Conservation (phyloP, 164 flowering plant genomes). For the Umbellularia californica region DNA sequence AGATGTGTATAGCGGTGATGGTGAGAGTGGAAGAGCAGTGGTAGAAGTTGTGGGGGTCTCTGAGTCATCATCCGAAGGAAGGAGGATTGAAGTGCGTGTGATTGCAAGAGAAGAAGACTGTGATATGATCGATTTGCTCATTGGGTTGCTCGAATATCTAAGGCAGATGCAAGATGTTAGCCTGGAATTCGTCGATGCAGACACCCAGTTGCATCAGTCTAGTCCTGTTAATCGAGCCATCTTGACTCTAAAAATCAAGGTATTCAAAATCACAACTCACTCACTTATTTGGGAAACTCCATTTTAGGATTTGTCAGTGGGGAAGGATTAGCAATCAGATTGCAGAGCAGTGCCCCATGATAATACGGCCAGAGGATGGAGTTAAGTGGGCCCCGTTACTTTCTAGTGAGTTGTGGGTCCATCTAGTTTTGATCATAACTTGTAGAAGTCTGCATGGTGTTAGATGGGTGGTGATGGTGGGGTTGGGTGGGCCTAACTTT, state of each 20-base stretch:
- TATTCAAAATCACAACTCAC: slow-evolving; percentile 2
- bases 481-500: no score
- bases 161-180: slow-evolving; percentile 31
- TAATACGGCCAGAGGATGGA: no score
- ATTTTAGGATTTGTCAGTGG: no score
- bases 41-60: slow-evolving; percentile 26
- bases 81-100: slow-evolving; percentile 40
- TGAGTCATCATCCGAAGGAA: slow-evolving; percentile 32
- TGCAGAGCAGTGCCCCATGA: no score
- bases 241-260: slow-evolving; percentile 44
- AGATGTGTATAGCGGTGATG: slow-evolving; percentile 8
- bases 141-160: slow-evolving; percentile 49
- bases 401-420: no score
- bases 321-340: no score
- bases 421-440: no score
- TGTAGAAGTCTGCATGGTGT: no score
- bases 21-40: slow-evolving; percentile 17
- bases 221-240: slow-evolving; percentile 15
- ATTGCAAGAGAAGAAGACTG: slow-evolving; percentile 32
- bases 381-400: no score
- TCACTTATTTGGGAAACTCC: no score
- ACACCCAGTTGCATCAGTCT: slow-evolving; percentile 17
- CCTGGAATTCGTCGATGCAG: slow-evolving; percentile 43
- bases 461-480: no score
- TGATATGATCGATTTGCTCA: slow-evolving; percentile 28